These are phyloP conservation scores for Trichosporon sp. DNA, from an alignment of 1,284 basidiomycete species.

Conservation along the genomic window DNA sequence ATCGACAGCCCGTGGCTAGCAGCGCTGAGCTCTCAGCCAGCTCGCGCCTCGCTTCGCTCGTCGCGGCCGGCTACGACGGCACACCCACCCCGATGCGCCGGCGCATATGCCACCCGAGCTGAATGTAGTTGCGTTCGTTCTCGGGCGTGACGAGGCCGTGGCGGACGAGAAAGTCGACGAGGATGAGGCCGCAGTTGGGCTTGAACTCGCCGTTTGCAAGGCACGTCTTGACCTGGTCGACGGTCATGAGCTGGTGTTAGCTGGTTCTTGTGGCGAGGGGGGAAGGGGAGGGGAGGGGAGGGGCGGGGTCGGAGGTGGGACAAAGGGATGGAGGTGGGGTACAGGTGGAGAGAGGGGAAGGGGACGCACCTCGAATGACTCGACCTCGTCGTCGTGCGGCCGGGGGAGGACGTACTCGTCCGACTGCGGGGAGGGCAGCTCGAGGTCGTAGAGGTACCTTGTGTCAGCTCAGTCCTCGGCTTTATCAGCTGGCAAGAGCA, in stretches of 20 bases:
- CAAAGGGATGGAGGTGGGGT: neutral
- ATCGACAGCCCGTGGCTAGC: no score
- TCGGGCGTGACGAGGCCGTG: slow-evolving; percentile 55
- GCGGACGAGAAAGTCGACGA: slow-evolving; percentile 57
- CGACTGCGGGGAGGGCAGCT: slow-evolving; percentile 57
- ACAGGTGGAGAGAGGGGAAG: neutral
- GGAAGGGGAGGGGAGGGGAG: no score
- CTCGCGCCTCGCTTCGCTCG: neutral
- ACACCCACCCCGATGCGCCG: slow-evolving; percentile 38
- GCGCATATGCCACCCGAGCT: slow-evolving; percentile 42
- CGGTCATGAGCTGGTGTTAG: slow-evolving; percentile 34
- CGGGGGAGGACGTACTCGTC: slow-evolving; percentile 56
- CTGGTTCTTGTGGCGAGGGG: neutral
- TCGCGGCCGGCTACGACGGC: slow-evolving; percentile 10
- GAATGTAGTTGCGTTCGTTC: slow-evolving; percentile 50
- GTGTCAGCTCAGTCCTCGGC: neutral
- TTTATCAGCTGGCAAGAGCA: neutral
- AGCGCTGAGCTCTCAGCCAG: neutral
- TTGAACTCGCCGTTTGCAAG: slow-evolving; percentile 54
- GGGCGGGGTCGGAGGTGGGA: no score
- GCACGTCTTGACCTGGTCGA: slow-evolving; percentile 44
- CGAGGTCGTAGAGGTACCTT: slow-evolving; percentile 70
- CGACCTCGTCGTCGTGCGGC: slow-evolving; percentile 88
- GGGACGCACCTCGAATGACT: slow-evolving; percentile 59
- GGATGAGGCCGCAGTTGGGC: slow-evolving; percentile 56